Conservation (phyloP, 164 flowering plant species). For the Magnolia officinalis region DNA sequence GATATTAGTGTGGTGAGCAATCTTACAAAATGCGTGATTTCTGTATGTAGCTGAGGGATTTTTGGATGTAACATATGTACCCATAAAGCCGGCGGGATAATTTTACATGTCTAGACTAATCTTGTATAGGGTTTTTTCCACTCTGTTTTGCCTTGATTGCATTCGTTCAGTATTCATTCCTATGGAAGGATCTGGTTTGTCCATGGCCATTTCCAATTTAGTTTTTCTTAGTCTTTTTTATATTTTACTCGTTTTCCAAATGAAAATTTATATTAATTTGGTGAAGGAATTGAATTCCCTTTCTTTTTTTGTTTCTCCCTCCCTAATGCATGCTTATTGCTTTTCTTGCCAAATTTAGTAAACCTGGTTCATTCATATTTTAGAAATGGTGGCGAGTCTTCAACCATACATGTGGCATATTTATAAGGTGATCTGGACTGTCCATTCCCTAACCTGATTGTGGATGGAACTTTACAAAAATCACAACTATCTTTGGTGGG, state of each 20-base stretch:
- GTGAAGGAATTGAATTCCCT: not conserved
- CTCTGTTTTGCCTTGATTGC: not conserved
- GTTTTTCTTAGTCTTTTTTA: not conserved
- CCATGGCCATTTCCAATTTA: not conserved
- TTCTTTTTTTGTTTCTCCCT: too few species aligned
- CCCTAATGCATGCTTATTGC: not conserved
- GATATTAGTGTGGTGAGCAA: not conserved
- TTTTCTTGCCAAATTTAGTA: not conserved
- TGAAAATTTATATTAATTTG: not conserved
- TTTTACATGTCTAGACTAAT: not conserved
- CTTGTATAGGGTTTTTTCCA: conserved; percentile 2
- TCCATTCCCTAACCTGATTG: too few species aligned
- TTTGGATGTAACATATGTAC: conserved; percentile 34
- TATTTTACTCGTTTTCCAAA: not conserved
- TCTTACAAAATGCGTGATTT: conserved; percentile 1
- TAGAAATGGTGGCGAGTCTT: too few species aligned
- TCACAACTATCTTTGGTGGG: too few species aligned
- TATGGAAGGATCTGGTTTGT: not conserved
- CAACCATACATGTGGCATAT: too few species aligned
- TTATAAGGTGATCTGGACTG: too few species aligned
- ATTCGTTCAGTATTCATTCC: not conserved
- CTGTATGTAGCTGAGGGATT: conserved; percentile 8
- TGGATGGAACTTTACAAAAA: too few species aligned
- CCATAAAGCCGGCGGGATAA: not conserved
- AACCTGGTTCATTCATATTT: too few species aligned